Percentiles rank a stretch among this genome's conserved stretches.
Evolutionary conservation across 2,329 filamentous ascomycete genomes (phyloP).

Genomic region (Rosellinia necatrix): DNA sequence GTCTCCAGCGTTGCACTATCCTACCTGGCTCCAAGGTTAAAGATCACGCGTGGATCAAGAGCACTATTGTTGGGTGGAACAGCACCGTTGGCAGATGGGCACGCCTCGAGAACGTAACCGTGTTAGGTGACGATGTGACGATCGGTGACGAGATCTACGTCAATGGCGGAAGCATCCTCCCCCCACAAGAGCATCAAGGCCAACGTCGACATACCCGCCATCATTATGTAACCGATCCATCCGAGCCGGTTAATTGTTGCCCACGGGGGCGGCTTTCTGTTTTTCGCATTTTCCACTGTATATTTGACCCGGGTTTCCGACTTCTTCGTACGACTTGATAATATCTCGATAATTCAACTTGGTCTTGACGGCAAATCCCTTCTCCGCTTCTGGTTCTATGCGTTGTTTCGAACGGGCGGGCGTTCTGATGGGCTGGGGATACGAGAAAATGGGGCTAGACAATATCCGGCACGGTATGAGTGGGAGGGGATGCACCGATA

Average conservation of each 20-base stretch:
- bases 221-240: constrained; percentile 63
- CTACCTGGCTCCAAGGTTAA: constrained; percentile 91
- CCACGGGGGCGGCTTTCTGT: neutral
- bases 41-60: constrained; percentile 99
- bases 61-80: constrained; percentile 98
- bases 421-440: constrained; percentile 27
- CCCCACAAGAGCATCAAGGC: constrained; percentile 99
- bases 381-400: constrained; percentile 34
- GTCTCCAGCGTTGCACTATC: constrained; percentile 90
- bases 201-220: constrained; percentile 83
- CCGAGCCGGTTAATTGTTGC: neutral
- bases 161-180: constrained; percentile 92
- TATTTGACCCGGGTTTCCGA: constrained; percentile 27
- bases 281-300: constrained; percentile 29
- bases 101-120: constrained; percentile 95
- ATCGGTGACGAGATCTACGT: constrained; percentile 99
- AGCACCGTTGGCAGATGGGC: constrained; percentile 95
- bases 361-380: constrained; percentile 33
- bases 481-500: constrained; percentile 7
- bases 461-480: constrained; percentile 9
- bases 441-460: constrained; percentile 22
- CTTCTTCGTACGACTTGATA: constrained; percentile 35
- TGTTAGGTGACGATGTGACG: constrained; percentile 95
- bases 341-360: constrained; percentile 32
- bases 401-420: constrained; percentile 26